Conservation (phyloP, 768 basidiomycete genomes). For the Podaxis sp. region DNA sequence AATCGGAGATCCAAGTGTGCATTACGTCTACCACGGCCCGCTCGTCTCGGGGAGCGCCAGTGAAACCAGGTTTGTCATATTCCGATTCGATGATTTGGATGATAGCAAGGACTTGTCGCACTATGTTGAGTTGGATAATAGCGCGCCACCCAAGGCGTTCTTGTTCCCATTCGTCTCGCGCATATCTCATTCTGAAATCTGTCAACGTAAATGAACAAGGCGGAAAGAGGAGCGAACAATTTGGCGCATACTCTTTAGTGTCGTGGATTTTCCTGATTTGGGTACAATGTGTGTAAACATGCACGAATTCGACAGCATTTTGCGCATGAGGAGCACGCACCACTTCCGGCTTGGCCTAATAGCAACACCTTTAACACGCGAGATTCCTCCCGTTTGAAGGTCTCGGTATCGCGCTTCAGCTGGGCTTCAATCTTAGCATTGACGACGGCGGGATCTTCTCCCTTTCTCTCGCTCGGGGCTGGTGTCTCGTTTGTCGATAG, state of each 20-base stretch:
- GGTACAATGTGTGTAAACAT: conserved; percentile 6
- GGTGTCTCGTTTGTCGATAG: not conserved
- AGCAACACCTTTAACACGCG: conserved; percentile 45
- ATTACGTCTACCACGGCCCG: not conserved
- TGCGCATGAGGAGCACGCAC: conserved; percentile 33
- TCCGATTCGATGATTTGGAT: conserved; percentile 61
- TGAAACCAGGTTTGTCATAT: conserved; percentile 22
- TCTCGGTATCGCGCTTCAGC: not conserved
- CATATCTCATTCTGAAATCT: conserved; percentile 78
- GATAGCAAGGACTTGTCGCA: conserved; percentile 67
- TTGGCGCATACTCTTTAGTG: conserved; percentile 54
- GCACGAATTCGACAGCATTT: not conserved
- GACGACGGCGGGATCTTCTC: not conserved
- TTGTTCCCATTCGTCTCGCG: conserved; percentile 57
- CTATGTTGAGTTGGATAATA: conserved; percentile 79
- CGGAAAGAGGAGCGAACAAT: not conserved
- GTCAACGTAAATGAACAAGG: not conserved
- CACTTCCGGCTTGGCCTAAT: conserved; percentile 68
- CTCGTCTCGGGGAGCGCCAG: not conserved
- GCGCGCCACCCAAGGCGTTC: conserved; percentile 77
- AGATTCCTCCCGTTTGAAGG: not conserved
- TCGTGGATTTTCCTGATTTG: conserved; percentile 63
- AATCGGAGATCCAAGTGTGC: not conserved
- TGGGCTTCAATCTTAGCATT: conserved; percentile 7
- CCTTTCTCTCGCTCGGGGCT: not conserved